Conservation (phyloP, 345 rosid genomes). For the Gossypium rotundifolium region DNA sequence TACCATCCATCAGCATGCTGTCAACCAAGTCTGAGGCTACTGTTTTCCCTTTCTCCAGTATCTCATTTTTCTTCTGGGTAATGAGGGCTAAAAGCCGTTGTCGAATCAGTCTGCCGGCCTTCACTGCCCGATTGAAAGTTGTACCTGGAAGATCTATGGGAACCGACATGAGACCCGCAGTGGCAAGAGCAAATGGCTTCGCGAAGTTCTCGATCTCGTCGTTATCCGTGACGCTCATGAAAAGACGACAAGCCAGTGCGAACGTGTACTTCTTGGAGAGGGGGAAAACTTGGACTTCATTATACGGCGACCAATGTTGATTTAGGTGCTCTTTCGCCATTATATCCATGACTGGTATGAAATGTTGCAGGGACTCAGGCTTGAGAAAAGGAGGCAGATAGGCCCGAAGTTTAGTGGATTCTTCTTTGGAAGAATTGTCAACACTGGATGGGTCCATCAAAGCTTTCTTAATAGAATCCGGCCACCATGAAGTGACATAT, state of each 20-base stretch:
- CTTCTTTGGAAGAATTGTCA: conserved; percentile 11
- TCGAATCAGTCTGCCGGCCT: conserved; percentile 15
- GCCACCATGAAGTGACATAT: conserved; percentile 29
- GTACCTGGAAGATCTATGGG: conserved; percentile 30
- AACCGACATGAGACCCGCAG: conserved; percentile 25
- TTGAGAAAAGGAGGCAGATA: conserved; percentile 23
- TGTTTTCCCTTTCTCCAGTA: neutral
- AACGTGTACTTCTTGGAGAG: conserved; percentile 25
- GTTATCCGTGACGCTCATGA: conserved; percentile 21
- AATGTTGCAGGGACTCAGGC: conserved; percentile 19
- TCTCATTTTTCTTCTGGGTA: conserved; percentile 21
- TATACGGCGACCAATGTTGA: conserved; percentile 18
- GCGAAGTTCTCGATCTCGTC: conserved; percentile 5
- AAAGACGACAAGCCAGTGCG: conserved; percentile 24
- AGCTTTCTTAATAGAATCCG: conserved; percentile 21
- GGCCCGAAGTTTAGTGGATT: conserved; percentile 8
- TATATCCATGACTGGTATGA: conserved; percentile 25
- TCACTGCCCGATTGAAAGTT: conserved; percentile 19
- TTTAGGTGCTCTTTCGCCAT: conserved; percentile 27
- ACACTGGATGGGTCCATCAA: conserved; percentile 6
- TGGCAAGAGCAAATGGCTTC: conserved; percentile 17
- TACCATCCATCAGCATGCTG: conserved; percentile 10
- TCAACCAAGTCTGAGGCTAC: conserved; percentile 13
- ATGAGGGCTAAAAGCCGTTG: conserved; percentile 13
- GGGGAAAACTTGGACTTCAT: conserved; percentile 24